A percentile compares a stretch with the other conserved stretches of the same genome.
These are phyloP conservation scores for Salix dunnii DNA, from an alignment of 345 rosid genomes.

Conservation along the genomic window DNA sequence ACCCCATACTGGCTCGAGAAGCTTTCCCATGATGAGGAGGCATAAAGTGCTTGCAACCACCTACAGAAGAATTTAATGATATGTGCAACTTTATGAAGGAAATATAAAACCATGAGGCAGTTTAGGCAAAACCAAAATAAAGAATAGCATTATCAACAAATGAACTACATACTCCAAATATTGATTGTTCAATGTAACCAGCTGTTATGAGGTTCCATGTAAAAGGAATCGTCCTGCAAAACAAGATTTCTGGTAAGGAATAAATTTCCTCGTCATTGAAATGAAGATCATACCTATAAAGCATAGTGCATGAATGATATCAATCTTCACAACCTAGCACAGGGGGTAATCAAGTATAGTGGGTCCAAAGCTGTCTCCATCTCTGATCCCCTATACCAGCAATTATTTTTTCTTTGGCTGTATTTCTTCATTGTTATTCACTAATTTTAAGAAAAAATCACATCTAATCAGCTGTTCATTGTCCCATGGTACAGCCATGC, in stretches of 20 bases:
- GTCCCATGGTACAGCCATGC: neutral
- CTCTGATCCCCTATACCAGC: neutral
- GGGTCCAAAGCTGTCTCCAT: neutral
- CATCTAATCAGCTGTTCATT: neutral
- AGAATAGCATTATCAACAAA: neutral
- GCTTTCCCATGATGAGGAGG: slow-evolving; percentile 87
- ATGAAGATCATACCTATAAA: neutral
- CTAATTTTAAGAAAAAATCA: neutral
- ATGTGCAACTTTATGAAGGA: slow-evolving; percentile 8
- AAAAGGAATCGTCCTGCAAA: slow-evolving; percentile 88
- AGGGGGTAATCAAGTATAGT: neutral
- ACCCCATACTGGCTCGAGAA: slow-evolving; percentile 97
- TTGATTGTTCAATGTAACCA: slow-evolving; percentile 81
- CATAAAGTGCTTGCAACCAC: slow-evolving; percentile 63
- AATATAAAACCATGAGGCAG: neutral
- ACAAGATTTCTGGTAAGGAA: slow-evolving; percentile 5
- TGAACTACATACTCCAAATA: slow-evolving; percentile 66
- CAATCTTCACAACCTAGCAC: neutral
- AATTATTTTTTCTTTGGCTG: neutral
- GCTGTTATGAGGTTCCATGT: slow-evolving; percentile 92
- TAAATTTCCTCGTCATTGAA: neutral
- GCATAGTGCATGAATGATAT: neutral
- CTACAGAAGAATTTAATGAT: slow-evolving; percentile 34
- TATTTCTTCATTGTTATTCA: neutral
- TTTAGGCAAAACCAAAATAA: slow-evolving; percentile 2